Conservation (phyloP, 352 stramenopile species). For the Phytophthora tentaculata region DNA sequence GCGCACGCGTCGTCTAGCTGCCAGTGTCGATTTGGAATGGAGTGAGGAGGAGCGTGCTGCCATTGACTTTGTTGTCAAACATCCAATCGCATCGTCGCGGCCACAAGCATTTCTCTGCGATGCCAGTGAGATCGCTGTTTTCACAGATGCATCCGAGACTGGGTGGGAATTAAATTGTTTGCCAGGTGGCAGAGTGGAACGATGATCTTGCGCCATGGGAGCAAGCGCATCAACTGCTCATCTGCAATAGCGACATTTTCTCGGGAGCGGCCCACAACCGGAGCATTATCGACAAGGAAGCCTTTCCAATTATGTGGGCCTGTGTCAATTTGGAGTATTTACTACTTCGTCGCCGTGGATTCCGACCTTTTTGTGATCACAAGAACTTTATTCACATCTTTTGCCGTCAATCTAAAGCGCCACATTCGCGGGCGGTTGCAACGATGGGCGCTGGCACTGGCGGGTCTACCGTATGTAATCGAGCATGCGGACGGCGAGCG, state of each 20-base stretch:
- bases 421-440: background rate
- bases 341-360: background rate
- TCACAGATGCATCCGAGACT: background rate
- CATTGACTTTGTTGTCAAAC: background rate
- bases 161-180: background rate
- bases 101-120: background rate
- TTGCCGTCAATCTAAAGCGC: background rate
- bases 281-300: background rate
- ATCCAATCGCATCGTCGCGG: background rate
- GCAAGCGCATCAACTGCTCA: background rate
- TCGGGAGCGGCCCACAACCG: background rate
- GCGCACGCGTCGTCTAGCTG: background rate
- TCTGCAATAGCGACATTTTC: background rate
- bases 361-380: background rate
- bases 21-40: background rate
- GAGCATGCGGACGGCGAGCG: background rate
- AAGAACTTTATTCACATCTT: background rate
- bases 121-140: background rate
- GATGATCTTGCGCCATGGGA: background rate
- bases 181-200: background rate
- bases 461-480: background rate
- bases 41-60: background rate
- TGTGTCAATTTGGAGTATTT: background rate
- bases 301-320: background rate
- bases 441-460: background rate